A percentile compares a stretch with the other conserved stretches of the same genome.
phyloP scores from a whole-genome alignment of 2,329 filamentous ascomycete species.

The Ophiosphaerella herpotricha region DNA sequence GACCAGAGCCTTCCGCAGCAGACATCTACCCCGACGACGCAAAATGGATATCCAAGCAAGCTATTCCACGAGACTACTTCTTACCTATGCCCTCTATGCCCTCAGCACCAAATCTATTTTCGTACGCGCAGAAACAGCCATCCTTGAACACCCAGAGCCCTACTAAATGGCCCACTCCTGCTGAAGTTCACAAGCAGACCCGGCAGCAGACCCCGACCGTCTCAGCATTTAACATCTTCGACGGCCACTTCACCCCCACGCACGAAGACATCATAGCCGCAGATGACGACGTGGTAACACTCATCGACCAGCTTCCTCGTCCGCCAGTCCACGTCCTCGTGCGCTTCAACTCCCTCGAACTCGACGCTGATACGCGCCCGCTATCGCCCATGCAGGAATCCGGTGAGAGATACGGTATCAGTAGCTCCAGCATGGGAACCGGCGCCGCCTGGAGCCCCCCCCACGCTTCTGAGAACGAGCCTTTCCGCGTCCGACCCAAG shows the following conservation, averaged over 20 bases:
- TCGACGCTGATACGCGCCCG: constrained; percentile 16
- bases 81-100: not conserved
- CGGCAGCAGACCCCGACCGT: not conserved
- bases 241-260: constrained; percentile 8
- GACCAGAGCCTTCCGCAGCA: constrained; percentile 33
- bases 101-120: not conserved
- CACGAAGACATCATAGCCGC: constrained; percentile 11
- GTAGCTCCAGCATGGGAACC: constrained; percentile 9
- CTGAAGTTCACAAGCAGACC: constrained; percentile 13
- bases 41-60: constrained; percentile 4
- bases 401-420: constrained; percentile 25
- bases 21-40: constrained; percentile 41
- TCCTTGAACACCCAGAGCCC: constrained; percentile 2
- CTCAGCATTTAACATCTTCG: constrained; percentile 7
- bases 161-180: constrained; percentile 22
- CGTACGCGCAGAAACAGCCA: not conserved
- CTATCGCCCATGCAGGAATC: constrained; percentile 20
- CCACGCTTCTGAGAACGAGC: too few species aligned
- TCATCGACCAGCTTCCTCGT: constrained; percentile 13
- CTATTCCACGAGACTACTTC: not conserved
- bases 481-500: too few species aligned
- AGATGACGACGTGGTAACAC: constrained; percentile 15
- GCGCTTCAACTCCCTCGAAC: constrained; percentile 4
- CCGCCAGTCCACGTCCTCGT: constrained; percentile 7
- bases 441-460: constrained; percentile 18